Evolutionary conservation across 2,329 filamentous ascomycete species (phyloP), one percentile per base, ranked within the genome.

Genomic region (Calonectria pauciramosa): DNA sequence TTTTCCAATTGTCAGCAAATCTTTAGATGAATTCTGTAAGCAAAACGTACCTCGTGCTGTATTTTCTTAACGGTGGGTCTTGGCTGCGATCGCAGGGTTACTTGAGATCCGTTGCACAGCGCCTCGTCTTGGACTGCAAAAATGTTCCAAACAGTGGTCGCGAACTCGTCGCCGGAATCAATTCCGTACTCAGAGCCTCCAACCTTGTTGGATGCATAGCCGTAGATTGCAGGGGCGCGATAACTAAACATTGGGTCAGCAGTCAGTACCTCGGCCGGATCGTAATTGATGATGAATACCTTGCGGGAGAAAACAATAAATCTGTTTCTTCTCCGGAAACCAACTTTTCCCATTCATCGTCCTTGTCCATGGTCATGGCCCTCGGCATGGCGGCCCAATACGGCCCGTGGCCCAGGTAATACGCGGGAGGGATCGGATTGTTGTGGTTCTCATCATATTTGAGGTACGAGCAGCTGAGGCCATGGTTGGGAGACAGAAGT

Each of bases 81-180:
- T 7, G 63, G 44, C 3, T 23, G 26, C 8, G 28, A 32, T n/a
- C 36, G 52, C 13, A 56, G 18, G 8, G 38, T 60, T 0, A 69
- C 67, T 49, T 47, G 67, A 7, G 67, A 69, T 13, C 23, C 36
- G 16, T 60, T 28, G 28, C 51, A 69, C 18, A 69, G 26, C 11
- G 51, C 71, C 16, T 73, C 51, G 23, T 73, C 71, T 38, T 60
- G n/a, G 26, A 73, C 16, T n/a, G 71, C 71, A n/a, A 66, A 26
- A n/a, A 73, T 70, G 30, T 54, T 63, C 71, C 71, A 73, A 3
- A 64, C 66, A 7, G 71, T 70, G 13, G 26, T 66, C 1, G 34
- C 28, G 28, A 73, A 70, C 10, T 70, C 47, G 11, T 51, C 38
- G 10, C 70, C 60, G 32, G 70, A 73, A 0, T 20, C 41, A 4